Percentiles rank a stretch among this genome's conserved stretches.
phyloP scores from a whole-genome alignment of 2,329 filamentous ascomycete species.

The Pyricularia grisea region DNA sequence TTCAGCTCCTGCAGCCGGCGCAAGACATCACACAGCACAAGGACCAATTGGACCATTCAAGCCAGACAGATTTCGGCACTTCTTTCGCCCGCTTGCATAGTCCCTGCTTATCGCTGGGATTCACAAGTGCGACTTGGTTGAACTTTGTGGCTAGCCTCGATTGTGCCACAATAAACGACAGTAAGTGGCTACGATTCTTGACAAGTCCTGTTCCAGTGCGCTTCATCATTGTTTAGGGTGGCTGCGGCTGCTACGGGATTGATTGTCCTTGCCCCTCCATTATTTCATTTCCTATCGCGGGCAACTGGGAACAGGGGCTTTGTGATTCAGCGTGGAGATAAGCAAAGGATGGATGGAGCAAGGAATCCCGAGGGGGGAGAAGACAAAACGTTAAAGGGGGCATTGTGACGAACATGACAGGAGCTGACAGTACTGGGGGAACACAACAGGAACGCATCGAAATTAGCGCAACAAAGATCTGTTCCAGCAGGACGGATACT shows the following conservation, averaged over 20 bases:
- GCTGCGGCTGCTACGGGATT: background rate
- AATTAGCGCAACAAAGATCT: background rate
- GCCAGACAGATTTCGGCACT: background rate
- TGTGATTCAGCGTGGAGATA: background rate
- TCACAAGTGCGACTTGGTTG: background rate
- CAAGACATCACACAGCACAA: conserved; percentile 13
- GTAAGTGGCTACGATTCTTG: background rate
- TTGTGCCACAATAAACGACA: background rate
- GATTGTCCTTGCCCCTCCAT: background rate
- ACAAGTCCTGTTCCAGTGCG: background rate
- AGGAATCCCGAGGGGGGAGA: background rate
- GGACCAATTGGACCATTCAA: conserved; percentile 8
- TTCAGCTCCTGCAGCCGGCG: conserved; percentile 13
- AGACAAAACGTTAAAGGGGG: background rate
- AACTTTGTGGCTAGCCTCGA: background rate
- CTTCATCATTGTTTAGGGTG: background rate
- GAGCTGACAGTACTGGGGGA: background rate
- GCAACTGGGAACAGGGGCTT: background rate
- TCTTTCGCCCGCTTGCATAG: background rate
- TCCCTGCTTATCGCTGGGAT: background rate
- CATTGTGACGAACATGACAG: background rate
- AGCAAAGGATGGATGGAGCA: background rate
- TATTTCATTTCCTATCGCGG: background rate
- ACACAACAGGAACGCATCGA: background rate
- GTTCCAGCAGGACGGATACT: too few relatives aligned